Base-by-base conservation (phyloP, 2,329 filamentous ascomycete species). In the Epicoccum sorghinum region DNA sequence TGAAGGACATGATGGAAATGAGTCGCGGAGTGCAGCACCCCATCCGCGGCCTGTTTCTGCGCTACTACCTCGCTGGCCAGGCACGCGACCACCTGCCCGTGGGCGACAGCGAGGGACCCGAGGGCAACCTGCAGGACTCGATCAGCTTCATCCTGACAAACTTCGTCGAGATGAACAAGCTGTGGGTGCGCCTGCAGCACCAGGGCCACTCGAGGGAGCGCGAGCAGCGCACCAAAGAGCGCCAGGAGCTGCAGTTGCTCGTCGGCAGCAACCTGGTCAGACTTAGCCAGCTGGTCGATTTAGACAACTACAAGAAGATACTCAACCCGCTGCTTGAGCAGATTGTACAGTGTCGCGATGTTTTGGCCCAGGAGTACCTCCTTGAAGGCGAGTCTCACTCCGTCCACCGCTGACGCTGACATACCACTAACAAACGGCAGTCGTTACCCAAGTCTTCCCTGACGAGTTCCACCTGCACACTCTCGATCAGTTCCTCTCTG, bases 1-100 rank as follows among this genome's bases (percentile, higher is more conserved):
- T 99, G 95, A 99, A 99, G 79, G 95, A 99, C 76, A 99, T 99
- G 95, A 99, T 99, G 95, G 95, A 99, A 77, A 99, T 99, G 95
- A 98, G 92, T 77, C 86, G 95, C 60, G 95, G 95, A 52, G 93
- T 99, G 22, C 95, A 99, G 72, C 95, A 99, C 76, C 95, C 95
- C 13, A 93, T 97, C 59, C 90, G 95, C 53, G 95, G 95, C 14
- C 82, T 99, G 50, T 99, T 99, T 74, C 79, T 99, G 68, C 88
- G 95, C 71, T 99, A 99, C 78, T 99, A 97, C 73, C 84, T 99
- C 46, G 95, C 91, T 23, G 93, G 95, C 33, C 95, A 99, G 79
- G 93, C 95, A 35, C 85, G 95, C 68, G 95, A 99, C 75, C 87
- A 86, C 72, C 82, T 99, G 46, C 95, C 95, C 0, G 85, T 85